phyloP scores from a whole-genome alignment of 2,329 filamentous ascomycete genomes.

The Scleromitrula shiraiana region DNA sequence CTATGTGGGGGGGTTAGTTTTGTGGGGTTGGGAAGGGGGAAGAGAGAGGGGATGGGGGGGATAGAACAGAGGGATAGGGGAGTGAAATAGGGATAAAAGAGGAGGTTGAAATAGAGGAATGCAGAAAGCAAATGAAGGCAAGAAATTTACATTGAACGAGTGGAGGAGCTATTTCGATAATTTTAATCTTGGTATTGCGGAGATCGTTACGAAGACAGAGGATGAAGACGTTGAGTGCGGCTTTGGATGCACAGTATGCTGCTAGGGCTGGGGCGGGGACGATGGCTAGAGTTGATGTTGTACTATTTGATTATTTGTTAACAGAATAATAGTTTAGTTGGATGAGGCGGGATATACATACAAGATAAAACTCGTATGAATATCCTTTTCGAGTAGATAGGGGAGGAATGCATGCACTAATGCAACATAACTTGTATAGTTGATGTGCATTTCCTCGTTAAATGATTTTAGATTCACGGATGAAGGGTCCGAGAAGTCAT shows the following conservation, averaged over 20 bases:
- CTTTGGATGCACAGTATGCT: slow-evolving; percentile 38
- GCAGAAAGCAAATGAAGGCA: no score
- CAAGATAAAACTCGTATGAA: slow-evolving; percentile 16
- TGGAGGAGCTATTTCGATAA: slow-evolving; percentile 37
- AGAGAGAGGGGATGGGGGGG: slow-evolving; percentile 36
- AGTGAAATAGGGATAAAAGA: neutral
- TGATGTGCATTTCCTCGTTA: slow-evolving; percentile 11
- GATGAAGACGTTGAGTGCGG: slow-evolving; percentile 36
- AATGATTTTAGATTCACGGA: slow-evolving; percentile 8
- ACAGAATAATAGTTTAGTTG: neutral
- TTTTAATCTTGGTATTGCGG: slow-evolving; percentile 29
- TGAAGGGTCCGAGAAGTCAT: slow-evolving; percentile 18
- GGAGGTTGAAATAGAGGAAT: neutral
- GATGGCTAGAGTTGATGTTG: slow-evolving; percentile 16
- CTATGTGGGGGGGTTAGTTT: neutral
- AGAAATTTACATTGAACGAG: slow-evolving; percentile 21
- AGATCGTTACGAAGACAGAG: slow-evolving; percentile 37
- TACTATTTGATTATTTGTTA: slow-evolving; percentile 9
- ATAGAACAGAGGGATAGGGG: slow-evolving; percentile 29
- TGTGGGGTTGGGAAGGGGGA: neutral
- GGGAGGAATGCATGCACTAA: slow-evolving; percentile 26
- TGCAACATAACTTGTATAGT: slow-evolving; percentile 26
- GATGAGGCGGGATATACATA: neutral
- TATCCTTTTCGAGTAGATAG: slow-evolving; percentile 14
- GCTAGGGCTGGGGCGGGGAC: slow-evolving; percentile 24